These are phyloP conservation scores for Podila verticillata DNA, from an alignment of 192 early-diverging fungal genomes.

Conservation along the genomic window DNA sequence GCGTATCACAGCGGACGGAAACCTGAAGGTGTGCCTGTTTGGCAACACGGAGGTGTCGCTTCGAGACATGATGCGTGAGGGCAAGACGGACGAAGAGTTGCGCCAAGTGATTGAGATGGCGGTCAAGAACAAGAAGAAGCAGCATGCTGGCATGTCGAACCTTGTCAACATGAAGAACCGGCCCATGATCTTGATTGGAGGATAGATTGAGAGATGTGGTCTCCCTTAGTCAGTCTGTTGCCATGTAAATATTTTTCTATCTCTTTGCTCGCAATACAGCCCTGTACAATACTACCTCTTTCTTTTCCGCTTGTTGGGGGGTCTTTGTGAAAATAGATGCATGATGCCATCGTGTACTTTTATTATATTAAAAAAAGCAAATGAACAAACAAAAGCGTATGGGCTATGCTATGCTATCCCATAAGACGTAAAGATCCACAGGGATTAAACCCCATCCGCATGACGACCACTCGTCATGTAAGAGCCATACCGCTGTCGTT, in stretches of 20 bases:
- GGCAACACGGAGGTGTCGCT: conserved; percentile 91
- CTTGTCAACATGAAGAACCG: conserved; percentile 86
- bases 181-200: conserved; percentile 97
- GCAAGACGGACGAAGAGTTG: conserved; percentile 71
- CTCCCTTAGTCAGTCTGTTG: background rate
- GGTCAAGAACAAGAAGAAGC: conserved; percentile 88
- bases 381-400: no score
- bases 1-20: conserved; percentile 93
- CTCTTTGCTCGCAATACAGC: no score
- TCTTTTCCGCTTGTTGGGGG: no score
- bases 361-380: no score
- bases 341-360: no score
- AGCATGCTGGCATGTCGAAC: conserved; percentile 93
- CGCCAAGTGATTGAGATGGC: conserved; percentile 78
- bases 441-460: no score
- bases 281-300: no score
- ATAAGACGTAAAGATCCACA: no score
- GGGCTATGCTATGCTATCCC: no score
- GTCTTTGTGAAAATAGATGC: no score
- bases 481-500: no score
- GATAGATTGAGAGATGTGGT: conserved; percentile 55
- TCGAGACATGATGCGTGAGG: conserved; percentile 78
- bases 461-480: no score
- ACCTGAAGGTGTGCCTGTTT: conserved; percentile 94
- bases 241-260: background rate